Evolutionary conservation across 768 basidiomycete genomes (phyloP).

Genomic region (Boletales sp.): DNA sequence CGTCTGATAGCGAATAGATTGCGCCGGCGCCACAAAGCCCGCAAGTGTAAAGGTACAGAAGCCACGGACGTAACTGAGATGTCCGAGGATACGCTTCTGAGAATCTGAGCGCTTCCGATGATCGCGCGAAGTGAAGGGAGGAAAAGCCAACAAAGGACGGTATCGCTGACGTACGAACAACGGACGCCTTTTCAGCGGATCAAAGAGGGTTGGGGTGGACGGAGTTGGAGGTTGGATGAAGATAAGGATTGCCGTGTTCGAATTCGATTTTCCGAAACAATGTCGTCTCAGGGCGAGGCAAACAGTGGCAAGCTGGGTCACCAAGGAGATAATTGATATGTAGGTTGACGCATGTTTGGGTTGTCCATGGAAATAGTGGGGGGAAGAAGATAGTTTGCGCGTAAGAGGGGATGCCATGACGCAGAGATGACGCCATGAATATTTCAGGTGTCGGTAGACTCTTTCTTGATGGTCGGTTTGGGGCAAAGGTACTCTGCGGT

Average conservation of each 20-base stretch:
- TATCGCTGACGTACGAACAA: constrained; percentile 15
- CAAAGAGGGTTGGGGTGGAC: constrained; percentile 14
- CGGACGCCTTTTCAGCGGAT: constrained; percentile 13
- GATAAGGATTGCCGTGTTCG: constrained; percentile 16
- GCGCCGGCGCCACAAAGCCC: constrained; percentile 29
- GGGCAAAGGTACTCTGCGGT: constrained; percentile 25
- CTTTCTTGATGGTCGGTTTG: constrained; percentile 4
- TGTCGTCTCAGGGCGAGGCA: constrained; percentile 2
- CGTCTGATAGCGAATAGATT: constrained; percentile 16
- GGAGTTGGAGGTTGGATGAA: constrained; percentile 13
- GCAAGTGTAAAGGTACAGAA: constrained; percentile 23
- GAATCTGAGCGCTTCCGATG: constrained; percentile 26
- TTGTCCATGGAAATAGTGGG: neutral
- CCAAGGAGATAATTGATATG: constrained; percentile 4
- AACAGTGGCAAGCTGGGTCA: neutral
- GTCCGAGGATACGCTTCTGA: constrained; percentile 32
- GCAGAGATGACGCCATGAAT: neutral
- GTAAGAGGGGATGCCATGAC: neutral
- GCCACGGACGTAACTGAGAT: constrained; percentile 32
- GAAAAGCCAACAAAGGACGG: constrained; percentile 4
- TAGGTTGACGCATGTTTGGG: neutral
- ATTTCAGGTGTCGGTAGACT: constrained; percentile 9
- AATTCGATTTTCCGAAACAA: constrained; percentile 15
- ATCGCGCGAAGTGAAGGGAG: constrained; percentile 20
- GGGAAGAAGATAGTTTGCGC: too few relatives aligned